Evolutionary conservation across 2,329 filamentous ascomycete genomes (phyloP), one percentile per base, ranked within the genome.

Genomic region (Leptodontidium sp.): DNA sequence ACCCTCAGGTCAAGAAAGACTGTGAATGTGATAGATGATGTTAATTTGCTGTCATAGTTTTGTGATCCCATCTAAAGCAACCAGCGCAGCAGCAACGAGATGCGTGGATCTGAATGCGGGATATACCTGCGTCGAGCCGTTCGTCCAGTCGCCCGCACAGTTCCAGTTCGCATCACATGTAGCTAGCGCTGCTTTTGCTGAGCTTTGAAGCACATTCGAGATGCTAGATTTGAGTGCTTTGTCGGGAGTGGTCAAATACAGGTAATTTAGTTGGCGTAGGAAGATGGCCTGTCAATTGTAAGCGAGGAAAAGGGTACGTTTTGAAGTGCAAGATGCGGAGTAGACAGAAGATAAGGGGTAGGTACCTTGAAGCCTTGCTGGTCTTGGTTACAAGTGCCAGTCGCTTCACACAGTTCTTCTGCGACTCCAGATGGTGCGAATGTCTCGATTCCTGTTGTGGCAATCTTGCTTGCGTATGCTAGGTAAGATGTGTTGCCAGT

Each of bases 351-450:
- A 24, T 15, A 40, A 26, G 17, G 35, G 15, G 7, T 5, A 24
- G 24, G 4, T 24, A 63, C 61, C 53, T 65, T 65, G 32, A 65
- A 65, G 53, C 64, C 64, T 65, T 65, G 64, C 43, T 59, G 52
- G 15, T 65, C 64, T 40, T 61, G 64, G 43, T 65, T 52, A 21
- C 52, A 65, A 24, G 17, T 61, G 8, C 53, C 64, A 11, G 15
- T 57, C 4, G 43, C 64, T 47, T 65, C 64, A 32, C 64, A 65
- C 6, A 59, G 64, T 40, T 65, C 55, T 43, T 57, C 43, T 17
- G 64, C 64, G 11, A 65, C 53, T 12, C 64, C 64, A 15, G 7
- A 29, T 35, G 53, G 64, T 17, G 64, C 64, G 45, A 65, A 65
- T 29, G 7, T 58, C 9, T 21, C 26, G 29, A 65, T 61, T 43